These are phyloP conservation scores for Graphilbum ipis-grandicollis DNA, from an alignment of 2,329 filamentous ascomycete genomes.

Conservation along the genomic window DNA sequence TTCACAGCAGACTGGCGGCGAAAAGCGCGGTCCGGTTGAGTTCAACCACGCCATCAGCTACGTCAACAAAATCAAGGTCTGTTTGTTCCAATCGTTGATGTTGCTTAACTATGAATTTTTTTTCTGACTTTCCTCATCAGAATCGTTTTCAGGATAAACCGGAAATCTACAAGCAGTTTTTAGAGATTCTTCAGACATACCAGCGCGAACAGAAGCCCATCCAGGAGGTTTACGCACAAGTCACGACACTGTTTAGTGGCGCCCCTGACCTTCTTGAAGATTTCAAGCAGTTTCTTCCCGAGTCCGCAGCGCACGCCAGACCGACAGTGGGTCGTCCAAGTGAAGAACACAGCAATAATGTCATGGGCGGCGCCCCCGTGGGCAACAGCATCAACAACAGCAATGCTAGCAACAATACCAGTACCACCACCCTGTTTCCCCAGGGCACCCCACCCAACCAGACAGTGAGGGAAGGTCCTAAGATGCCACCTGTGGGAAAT, in stretches of 20 bases:
- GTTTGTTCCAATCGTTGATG: too few relatives aligned
- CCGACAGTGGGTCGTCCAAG: constrained; percentile 42
- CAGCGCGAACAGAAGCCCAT: constrained; percentile 97
- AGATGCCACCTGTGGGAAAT: constrained; percentile 86
- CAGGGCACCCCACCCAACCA: constrained; percentile 38
- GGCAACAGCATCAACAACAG: neutral
- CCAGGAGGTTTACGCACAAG: constrained; percentile 93
- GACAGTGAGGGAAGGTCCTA: constrained; percentile 41
- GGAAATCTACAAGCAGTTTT: constrained; percentile 97
- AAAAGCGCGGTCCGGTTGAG: constrained; percentile 86
- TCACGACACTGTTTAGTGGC: constrained; percentile 82
- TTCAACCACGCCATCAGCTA: constrained; percentile 99
- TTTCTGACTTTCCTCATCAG: constrained; percentile 24
- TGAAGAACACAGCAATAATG: constrained; percentile 35
- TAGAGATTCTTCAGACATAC: constrained; percentile 96
- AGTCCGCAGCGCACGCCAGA: constrained; percentile 49
- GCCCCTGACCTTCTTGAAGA: constrained; percentile 92
- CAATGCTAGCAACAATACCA: constrained; percentile 14
- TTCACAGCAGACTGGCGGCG: constrained; percentile 43
- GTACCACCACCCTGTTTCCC: constrained; percentile 23
- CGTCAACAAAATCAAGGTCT: constrained; percentile 97
- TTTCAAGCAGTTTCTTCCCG: constrained; percentile 95
- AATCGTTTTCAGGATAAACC: constrained; percentile 94
- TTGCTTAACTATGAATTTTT: too few relatives aligned
- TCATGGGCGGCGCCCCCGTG: neutral